Base-by-base conservation (phyloP, 2,329 filamentous ascomycete genomes). In the Stachybotrys chlorohalonatus region DNA sequence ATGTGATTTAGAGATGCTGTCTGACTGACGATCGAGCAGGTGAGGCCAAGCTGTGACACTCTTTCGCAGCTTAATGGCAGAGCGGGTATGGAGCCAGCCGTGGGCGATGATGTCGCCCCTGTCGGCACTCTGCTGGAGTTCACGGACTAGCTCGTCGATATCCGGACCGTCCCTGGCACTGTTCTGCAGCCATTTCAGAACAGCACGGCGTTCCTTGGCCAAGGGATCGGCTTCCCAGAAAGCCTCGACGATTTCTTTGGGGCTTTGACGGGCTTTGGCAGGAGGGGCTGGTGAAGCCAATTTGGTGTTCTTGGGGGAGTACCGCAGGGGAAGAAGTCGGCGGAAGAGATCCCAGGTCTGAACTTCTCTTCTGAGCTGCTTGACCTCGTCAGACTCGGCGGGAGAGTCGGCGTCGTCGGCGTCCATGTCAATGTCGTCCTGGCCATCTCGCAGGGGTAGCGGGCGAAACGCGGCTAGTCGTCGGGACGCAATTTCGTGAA, bases 1-100 rank as follows among this genome's bases (percentile, higher is more conserved):
- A 51, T 84, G 77, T 4, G 79, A 80, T 52, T 77, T 74, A 24
- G 79, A 76, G 51, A 82, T 77, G 56, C 76, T 80, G 13, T 79
- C 72, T 46, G 81, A 80, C 58, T 80, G 76, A 2, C 83, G 84
- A 55, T 89, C 85, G 24, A 90, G 72, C 7, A 83, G 75, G 56
- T 83, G 80, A 42, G 80, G 80, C 76, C 82, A 85, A 31, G 83
- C 81, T 56, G 88, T 82, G 59, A 94, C 74, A 55, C 87, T 85
- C 74, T 97, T 99, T 67, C 90, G 84, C 55, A 89, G 82, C 74
- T 99, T 99, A 70, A 99, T 90, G 51, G 86, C 86, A 56, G 89
- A 84, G 59, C 91, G 89, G 0, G 94, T 96, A 68, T 96, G 90
- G 58, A 96, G 82, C 89, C 92, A 96, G 47, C 93, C 93, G 67